Evolutionary conservation across 768 basidiomycete genomes (phyloP), one percentile per base, ranked within the genome.

Genomic region (Hydnum rufescens): DNA sequence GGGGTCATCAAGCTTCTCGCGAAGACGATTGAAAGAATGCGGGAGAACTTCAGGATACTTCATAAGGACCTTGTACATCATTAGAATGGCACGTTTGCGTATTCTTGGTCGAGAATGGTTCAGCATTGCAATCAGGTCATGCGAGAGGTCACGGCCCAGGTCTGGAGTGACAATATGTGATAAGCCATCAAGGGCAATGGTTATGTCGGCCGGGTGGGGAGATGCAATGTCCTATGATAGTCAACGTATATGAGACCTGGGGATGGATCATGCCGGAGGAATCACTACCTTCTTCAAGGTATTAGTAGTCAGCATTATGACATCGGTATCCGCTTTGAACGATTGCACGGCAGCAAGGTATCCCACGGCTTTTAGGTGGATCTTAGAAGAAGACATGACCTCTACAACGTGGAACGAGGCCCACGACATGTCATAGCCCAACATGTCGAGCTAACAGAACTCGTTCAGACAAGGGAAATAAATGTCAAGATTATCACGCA

Each of bases 361-460:
- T 8, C 95, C 95, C 48, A 97, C 81, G 26, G 77, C 79, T 71
- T 99, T 99, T 58, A 97, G 72, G 66, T 97, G 92, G 58, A 81
- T 76, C 62, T 80, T 80, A 3, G 82, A 70, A 3, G 89, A 90
- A 32, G 89, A 89, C 95, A 99, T 99, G 64, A 93, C 89, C 63
- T 99, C 95, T 4, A 97, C 81, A 51, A 99, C 83, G 64, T 93
- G 80, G 61, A 99, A 99, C 4, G 95, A 86, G 43, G 92, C 92
- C 78, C 89, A 95, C 54, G 77, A 76, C 78, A 84, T 95, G 68
- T 83, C 89, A 62, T 82, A 89, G 51, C 81, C 95, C 51, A 99
- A 67, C 95, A 99, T 97, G 64, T 97, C 88, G 57, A 99, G 78
- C 93, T 97, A 61, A n/a, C 32, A 55, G 32, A 49, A 23, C 32